Evolutionary conservation across 108 stramenopile genomes (phyloP), one percentile per base, ranked within the genome.

Genomic region (Cylindrotheca fusiformis): DNA sequence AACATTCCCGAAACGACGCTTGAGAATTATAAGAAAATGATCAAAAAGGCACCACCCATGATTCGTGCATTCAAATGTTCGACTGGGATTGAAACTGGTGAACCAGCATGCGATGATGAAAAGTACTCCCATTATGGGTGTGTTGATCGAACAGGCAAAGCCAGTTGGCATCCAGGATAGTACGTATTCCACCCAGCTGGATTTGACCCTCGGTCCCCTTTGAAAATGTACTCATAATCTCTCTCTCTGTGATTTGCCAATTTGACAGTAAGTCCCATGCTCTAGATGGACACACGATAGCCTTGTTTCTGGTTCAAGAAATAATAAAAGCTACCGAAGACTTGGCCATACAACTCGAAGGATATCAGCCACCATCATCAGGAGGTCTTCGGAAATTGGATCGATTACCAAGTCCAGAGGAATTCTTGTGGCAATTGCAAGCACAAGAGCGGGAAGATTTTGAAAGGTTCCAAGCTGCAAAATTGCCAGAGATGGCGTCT

Each of bases 191-290:
- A 10, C 10, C 6, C 6, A 10, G 36, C 36, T n/a, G n/a, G n/a
- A n/a, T n/a, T n/a, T n/a, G n/a, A n/a, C n/a, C n/a, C n/a, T n/a
- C n/a, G n/a, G n/a, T n/a, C n/a, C n/a, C n/a, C n/a, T n/a, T n/a
- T n/a, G n/a, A n/a, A n/a, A n/a, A n/a, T n/a, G n/a, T n/a, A n/a
- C n/a, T n/a, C n/a, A n/a, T 67, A 17, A 32, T 14, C 46, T 58
- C 29, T 17, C 27, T 24, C 29, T 18, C 18, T 4, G 26, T 1
- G 17, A 22, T 5, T 59, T 32, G 12, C 5, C 8, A 48, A 5
- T 28, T 32, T 25, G 19, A 5, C 56, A 77, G 76, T 46, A 77
- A 72, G 47, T 49, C 33, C 3, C 74, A 83, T 48, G 77, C 77
- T 23, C 24, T 76, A 41, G 31, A 52, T 60, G 82, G 82, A 0